These are phyloP conservation scores for Fagopyrum tataricum DNA, from an alignment of 148 eudicot genomes.

Conservation along the genomic window DNA sequence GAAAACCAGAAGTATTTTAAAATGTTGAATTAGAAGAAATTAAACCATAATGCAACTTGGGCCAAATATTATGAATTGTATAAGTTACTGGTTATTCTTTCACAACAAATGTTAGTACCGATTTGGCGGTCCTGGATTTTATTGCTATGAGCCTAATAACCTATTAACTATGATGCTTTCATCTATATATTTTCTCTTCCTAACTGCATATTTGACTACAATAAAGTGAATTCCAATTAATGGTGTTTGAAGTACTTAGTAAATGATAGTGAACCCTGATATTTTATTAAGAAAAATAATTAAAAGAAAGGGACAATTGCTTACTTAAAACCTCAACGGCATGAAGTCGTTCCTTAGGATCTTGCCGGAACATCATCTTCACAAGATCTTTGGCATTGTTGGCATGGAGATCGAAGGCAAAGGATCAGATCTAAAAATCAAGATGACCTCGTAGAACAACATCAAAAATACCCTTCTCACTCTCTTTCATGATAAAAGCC, in stretches of 20 bases:
- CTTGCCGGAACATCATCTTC: conserved; percentile 77
- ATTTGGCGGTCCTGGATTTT: background rate
- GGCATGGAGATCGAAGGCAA: conserved; percentile 96
- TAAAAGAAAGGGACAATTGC: conserved; percentile 15
- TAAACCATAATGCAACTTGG: background rate
- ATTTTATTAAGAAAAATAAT: background rate
- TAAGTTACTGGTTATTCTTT: background rate
- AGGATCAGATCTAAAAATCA: conserved; percentile 82
- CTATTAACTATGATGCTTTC: background rate
- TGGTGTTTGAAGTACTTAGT: background rate
- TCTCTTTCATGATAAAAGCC: conserved; percentile 42
- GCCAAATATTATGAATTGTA: no score
- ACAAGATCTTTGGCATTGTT: conserved; percentile 92
- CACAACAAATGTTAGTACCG: background rate
- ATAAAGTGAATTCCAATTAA: background rate
- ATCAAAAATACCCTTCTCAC: conserved; percentile 88
- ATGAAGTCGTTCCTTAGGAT: conserved; percentile 82
- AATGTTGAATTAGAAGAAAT: background rate
- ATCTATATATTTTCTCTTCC: background rate
- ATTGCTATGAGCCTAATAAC: no score
- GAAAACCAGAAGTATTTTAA: background rate
- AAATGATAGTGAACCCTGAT: background rate
- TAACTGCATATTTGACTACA: background rate
- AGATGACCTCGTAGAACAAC: conserved; percentile 69
- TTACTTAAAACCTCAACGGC: conserved; percentile 81